Base-by-base conservation (phyloP, 345 rosid genomes). In the Acer negundo region DNA sequence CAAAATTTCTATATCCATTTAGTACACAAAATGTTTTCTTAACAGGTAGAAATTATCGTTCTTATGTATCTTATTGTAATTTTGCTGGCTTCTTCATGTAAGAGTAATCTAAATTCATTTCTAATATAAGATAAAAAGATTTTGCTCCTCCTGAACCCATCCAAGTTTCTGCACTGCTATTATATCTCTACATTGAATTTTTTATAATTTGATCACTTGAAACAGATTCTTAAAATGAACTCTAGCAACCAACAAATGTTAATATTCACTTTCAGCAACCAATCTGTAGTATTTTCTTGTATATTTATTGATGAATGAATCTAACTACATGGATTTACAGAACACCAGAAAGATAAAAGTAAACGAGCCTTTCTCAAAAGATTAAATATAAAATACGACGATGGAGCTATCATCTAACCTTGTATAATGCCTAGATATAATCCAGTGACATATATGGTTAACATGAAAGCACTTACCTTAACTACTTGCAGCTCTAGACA, bases 401-500 rank as follows among this genome's bases (percentile, higher is more conserved):
- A 62, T 3, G 58, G 62, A 1, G 16, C 42, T 24, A 23, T 42
- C 68, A 46, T 62, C 44, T 11, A 75, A 64, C 35, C 62, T 49
- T 51, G 63, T 31, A 35, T 46, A 65, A 49, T 49, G 77, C 40
- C 20, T 24, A 10, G n/a, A 46, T 31, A 62, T 28, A 22, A 11
- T 44, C 56, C 58, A 58, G n/a, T 62, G 40, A 55, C 46, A 40
- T 17, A 1, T 11, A 1, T 11, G 70, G 61, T 40, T 26, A 23
- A 22, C 35, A 62, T 4, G 61, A 69, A n/a, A 67, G 55, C 67
- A 76, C 38, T 20, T 38, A 26, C 40, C 71, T 64, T 15, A 68
- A 74, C 71, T 51, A 22, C 24, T 38, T 53, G 61, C 31, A 69
- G 62, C 80, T 72, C 49, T 75, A 74, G 73, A 23, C 72, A 31